Evolutionary conservation across 257 asterid species (phyloP), one percentile per base, ranked within the genome.

Genomic region (Capsicum pubescens): DNA sequence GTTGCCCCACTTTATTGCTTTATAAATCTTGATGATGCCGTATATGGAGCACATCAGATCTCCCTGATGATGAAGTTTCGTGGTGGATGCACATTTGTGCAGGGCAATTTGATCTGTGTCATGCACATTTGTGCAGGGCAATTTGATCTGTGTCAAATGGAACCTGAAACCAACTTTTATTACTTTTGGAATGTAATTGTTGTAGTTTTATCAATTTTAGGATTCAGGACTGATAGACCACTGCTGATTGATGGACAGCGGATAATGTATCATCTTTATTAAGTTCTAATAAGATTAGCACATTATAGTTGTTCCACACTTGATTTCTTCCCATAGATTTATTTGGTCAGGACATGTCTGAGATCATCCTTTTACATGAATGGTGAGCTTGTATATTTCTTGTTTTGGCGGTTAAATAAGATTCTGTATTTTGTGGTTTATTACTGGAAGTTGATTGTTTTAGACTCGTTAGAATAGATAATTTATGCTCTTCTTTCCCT

Each of bases 161-260:
- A 71, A 83, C 82, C 84, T 79, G 69, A 59, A 87, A 84, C 81
- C 60, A 77, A 32, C 82, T 54, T 77, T 77, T 77, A 76, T 86
- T 85, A 82, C 83, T 88, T 86, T 17, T 88, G 91, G 91, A 87
- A 55, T 84, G 91, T 87, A 91, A 82, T 84, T 91, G 82, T 89
- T 86, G 92, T 91, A 93, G 93, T 87, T 87, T 87, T 90, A 86
- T 89, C 87, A 69, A 91, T 91, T 39, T 91, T 92, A 90, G 94
- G 86, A 84, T 87, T 92, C 90, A 86, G 87, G 87, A 88, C 91
- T 84, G 86, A 91, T 89, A 87, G 92, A 90, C 91, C 89, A 86
- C 89, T 89, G 89, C 88, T 79, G 87, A 86, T 87, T 89, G 87
- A 77, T 77, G 82, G 64, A 54, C 82, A 54, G 84, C 87, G 91